Evolutionary conservation across 202 grass and related monocot genomes (phyloP).

Genomic region (Hordeum pubiflorum): DNA sequence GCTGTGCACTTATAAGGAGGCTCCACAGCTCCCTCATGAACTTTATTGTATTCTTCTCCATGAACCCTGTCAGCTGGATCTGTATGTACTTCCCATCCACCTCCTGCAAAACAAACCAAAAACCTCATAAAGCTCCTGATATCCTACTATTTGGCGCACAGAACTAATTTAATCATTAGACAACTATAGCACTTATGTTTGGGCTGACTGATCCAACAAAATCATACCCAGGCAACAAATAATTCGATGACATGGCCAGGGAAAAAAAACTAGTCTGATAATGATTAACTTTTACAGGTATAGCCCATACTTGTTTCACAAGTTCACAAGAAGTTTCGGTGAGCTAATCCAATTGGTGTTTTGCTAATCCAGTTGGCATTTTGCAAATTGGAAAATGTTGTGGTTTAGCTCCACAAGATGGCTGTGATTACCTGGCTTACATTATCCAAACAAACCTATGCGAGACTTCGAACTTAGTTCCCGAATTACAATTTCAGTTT

Average conservation of each 20-base stretch:
- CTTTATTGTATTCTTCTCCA: slow-evolving; percentile 94
- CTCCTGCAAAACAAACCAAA: slow-evolving; percentile 36
- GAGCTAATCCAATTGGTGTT: neutral
- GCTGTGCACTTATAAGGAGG: slow-evolving; percentile 72
- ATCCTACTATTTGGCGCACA: neutral
- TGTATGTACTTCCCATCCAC: slow-evolving; percentile 95
- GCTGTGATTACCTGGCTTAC: neutral
- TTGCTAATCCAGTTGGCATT: neutral
- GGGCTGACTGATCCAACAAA: neutral
- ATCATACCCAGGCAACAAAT: neutral
- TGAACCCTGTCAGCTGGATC: slow-evolving; percentile 93
- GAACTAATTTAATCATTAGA: neutral
- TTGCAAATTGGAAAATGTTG: neutral
- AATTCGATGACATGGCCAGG: neutral
- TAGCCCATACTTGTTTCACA: neutral
- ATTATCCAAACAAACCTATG: neutral
- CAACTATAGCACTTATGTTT: neutral
- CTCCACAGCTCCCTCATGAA: slow-evolving; percentile 97
- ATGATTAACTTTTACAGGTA: neutral
- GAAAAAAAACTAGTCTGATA: neutral
- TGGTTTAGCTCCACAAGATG: neutral
- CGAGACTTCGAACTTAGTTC: neutral
- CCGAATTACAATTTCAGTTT: neutral
- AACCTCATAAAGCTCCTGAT: neutral
- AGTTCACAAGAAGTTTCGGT: neutral